Evolutionary conservation across 192 early-diverging fungal species (phyloP).

Genomic region (Geranomyces variabilis): DNA sequence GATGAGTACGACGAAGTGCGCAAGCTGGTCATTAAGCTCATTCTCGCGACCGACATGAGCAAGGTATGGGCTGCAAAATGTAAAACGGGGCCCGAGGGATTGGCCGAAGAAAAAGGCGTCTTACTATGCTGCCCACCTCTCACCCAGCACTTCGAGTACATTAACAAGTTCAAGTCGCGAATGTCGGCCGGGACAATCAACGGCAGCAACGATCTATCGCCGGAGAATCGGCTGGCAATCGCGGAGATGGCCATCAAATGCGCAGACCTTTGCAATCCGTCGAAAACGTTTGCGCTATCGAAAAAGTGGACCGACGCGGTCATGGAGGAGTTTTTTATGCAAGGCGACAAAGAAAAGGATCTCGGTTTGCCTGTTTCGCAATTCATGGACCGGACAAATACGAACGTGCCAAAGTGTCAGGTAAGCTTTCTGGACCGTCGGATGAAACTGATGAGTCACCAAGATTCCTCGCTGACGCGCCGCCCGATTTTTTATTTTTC

Average conservation of each 20-base stretch:
- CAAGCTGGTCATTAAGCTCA: conserved; percentile 45
- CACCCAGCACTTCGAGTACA: conserved; percentile 59
- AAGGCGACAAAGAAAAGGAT: conserved; percentile 58
- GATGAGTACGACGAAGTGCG: conserved; percentile 56
- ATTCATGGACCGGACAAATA: conserved; percentile 61
- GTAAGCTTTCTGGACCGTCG: conserved; percentile 10
- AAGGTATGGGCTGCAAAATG: conserved; percentile 32
- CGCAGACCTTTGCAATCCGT: conserved; percentile 60
- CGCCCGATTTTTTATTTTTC: too few species aligned
- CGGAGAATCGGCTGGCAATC: conserved; percentile 48
- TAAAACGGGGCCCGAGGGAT: too few species aligned
- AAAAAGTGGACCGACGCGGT: conserved; percentile 58
- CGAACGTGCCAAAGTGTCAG: conserved; percentile 59
- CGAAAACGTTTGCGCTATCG: conserved; percentile 48
- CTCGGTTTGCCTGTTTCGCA: conserved; percentile 52
- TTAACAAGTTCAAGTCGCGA: conserved; percentile 64
- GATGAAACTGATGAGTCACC: too few species aligned
- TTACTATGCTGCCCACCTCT: too few species aligned
- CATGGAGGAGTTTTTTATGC: conserved; percentile 64
- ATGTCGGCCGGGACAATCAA: conserved; percentile 31
- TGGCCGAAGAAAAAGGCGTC: too few species aligned
- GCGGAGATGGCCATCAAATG: conserved; percentile 65
- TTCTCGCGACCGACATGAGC: conserved; percentile 59
- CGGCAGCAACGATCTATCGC: neutral
- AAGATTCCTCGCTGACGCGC: too few species aligned